A percentile compares a stretch with the other conserved stretches of the same genome.
Evolutionary conservation across 202 grass and related monocot genomes (phyloP).

Genomic region (Eragrostis tef): DNA sequence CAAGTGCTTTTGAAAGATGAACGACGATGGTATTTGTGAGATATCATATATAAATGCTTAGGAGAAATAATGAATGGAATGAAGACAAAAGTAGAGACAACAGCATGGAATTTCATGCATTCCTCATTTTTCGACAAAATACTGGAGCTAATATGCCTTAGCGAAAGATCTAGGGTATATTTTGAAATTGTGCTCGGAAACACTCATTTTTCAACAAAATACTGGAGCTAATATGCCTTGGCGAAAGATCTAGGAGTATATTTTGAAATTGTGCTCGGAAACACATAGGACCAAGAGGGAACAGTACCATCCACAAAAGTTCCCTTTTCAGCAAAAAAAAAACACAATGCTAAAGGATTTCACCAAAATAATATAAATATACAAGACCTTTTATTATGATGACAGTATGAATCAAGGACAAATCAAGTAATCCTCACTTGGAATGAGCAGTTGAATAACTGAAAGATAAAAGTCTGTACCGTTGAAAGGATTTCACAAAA

Average conservation of each 20-base stretch:
- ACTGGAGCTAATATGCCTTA: not conserved
- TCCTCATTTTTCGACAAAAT: not conserved
- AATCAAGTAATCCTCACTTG: not conserved
- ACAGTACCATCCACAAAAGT: constrained; percentile 15
- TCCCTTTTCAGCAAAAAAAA: not conserved
- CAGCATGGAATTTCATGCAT: not conserved
- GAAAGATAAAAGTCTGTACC: constrained; percentile 50
- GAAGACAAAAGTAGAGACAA: not conserved
- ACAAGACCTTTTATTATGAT: not conserved
- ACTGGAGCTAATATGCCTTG: not conserved
- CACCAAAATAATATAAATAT: too few relatives aligned
- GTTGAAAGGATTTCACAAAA: constrained; percentile 22
- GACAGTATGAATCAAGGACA: not conserved
- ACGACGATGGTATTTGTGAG: not conserved
- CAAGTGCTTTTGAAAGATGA: not conserved
- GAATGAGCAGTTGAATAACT: not conserved
- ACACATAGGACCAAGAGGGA: not conserved
- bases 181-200: not conserved
- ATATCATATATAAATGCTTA: too few relatives aligned
- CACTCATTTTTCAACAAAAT: not conserved
- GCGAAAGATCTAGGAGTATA: not conserved
- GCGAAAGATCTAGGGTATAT: not conserved
- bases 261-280: not conserved
- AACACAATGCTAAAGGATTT: constrained; percentile 7
- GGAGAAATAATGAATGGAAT: not conserved